These are phyloP conservation scores for Colletotrichum tropicicola DNA, from an alignment of 2,329 filamentous ascomycete species.

Conservation along the genomic window DNA sequence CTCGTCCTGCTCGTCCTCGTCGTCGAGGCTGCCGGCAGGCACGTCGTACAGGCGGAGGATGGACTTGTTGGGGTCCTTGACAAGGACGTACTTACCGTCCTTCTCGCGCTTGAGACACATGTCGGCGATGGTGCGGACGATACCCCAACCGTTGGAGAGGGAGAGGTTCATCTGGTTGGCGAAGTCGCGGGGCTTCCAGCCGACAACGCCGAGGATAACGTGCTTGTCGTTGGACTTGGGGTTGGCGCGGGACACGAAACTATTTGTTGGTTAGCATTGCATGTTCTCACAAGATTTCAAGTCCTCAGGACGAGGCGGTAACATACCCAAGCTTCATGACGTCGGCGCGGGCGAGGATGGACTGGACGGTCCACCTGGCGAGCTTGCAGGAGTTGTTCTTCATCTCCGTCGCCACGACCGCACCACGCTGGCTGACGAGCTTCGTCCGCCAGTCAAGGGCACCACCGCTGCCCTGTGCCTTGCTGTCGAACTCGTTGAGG, in stretches of 20 bases:
- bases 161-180: conserved; percentile 98
- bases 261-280: conserved; percentile 47
- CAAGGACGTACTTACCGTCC: conserved; percentile 83
- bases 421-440: conserved; percentile 92
- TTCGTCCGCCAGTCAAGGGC: conserved; percentile 98
- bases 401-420: conserved; percentile 98
- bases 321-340: conserved; percentile 96
- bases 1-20: conserved; percentile 79
- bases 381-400: conserved; percentile 99
- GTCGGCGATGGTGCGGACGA: conserved; percentile 96
- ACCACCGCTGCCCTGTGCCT: conserved; percentile 93
- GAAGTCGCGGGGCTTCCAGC: conserved; percentile 98
- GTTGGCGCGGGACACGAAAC: conserved; percentile 94
- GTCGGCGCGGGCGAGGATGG: conserved; percentile 96
- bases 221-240: conserved; percentile 94
- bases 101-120: conserved; percentile 80
- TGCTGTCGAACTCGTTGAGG: conserved; percentile 98
- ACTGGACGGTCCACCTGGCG: conserved; percentile 96
- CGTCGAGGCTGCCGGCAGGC: conserved; percentile 87
- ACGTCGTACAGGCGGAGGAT: conserved; percentile 94
- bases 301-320: too few species aligned
- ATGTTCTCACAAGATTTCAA: background rate
- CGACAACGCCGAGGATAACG: conserved; percentile 92
- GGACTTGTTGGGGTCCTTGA: conserved; percentile 96
- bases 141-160: conserved; percentile 97